Percentiles rank a stretch among this genome's conserved stretches.
These are phyloP conservation scores for Teunomyces gatunensis DNA, from an alignment of 805 yeast genomes.

Conservation along the genomic window DNA sequence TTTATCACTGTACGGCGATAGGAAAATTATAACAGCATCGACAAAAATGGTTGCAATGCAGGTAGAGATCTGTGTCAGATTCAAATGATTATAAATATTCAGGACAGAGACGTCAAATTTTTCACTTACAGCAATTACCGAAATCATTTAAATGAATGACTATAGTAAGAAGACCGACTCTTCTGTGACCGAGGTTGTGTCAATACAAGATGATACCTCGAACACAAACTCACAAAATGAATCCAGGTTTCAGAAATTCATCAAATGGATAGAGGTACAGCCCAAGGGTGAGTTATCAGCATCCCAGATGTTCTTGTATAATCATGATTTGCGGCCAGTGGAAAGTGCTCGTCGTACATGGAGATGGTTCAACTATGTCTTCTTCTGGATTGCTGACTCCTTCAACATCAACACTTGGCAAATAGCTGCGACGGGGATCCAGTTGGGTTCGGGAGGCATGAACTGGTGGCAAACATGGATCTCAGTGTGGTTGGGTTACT, in stretches of 20 bases:
- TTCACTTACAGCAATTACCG: neutral
- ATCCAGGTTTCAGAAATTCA: neutral
- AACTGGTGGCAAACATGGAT: constrained; percentile 93
- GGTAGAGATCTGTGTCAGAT: neutral
- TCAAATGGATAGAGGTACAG: constrained; percentile 26
- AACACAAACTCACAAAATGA: neutral
- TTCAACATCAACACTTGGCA: constrained; percentile 90
- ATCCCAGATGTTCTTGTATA: constrained; percentile 64
- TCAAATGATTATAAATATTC: neutral
- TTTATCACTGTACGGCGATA: neutral
- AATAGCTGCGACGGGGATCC: constrained; percentile 80
- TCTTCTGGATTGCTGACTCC: constrained; percentile 87
- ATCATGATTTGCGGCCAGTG: constrained; percentile 77
- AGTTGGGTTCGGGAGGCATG: constrained; percentile 55
- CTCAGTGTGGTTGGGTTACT: constrained; percentile 83
- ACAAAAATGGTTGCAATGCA: neutral
- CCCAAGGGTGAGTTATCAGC: constrained; percentile 45
- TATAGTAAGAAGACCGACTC: neutral
- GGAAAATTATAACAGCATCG: neutral
- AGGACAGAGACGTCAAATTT: neutral
- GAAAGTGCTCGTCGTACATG: constrained; percentile 74
- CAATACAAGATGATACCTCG: neutral
- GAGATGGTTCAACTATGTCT: constrained; percentile 79
- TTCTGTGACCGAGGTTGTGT: neutral
- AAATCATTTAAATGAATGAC: neutral